These are phyloP conservation scores for Coelastrella sp. DNA, from an alignment of 139 green algal species.

Conservation along the genomic window DNA sequence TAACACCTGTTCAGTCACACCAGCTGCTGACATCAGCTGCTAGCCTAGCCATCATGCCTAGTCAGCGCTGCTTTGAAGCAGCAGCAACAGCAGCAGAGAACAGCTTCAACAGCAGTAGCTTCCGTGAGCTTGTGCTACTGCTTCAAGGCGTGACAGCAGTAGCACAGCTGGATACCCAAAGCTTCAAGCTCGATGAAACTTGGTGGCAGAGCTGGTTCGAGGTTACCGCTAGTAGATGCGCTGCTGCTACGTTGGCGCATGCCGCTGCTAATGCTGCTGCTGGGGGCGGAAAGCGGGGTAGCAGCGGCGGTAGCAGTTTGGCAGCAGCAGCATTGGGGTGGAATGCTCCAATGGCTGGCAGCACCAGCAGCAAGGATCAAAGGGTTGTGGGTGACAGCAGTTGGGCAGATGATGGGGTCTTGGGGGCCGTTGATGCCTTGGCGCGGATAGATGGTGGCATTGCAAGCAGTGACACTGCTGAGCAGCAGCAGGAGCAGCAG, in stretches of 20 bases:
- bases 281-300: neutral
- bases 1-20: conserved; percentile 3
- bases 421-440: too few relatives aligned
- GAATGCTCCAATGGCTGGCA: neutral
- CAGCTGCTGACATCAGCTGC: conserved; percentile 3
- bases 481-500: conserved; percentile 17
- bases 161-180: neutral
- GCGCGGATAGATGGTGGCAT: too few relatives aligned
- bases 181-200: neutral
- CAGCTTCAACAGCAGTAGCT: neutral
- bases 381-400: neutral
- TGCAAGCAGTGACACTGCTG: neutral
- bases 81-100: conserved; percentile 23
- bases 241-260: neutral
- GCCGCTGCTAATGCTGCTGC: neutral
- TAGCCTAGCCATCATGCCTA: neutral
- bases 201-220: conserved; percentile 38
- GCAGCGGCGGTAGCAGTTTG: neutral
- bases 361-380: neutral
- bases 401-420: neutral
- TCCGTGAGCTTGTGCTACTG: conserved; percentile 4
- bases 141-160: conserved; percentile 13
- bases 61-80: neutral
- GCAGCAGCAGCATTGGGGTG: neutral
- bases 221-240: neutral